These are phyloP conservation scores for Pinus albicaulis DNA, from an alignment of 75 land plant genomes.

Conservation along the genomic window DNA sequence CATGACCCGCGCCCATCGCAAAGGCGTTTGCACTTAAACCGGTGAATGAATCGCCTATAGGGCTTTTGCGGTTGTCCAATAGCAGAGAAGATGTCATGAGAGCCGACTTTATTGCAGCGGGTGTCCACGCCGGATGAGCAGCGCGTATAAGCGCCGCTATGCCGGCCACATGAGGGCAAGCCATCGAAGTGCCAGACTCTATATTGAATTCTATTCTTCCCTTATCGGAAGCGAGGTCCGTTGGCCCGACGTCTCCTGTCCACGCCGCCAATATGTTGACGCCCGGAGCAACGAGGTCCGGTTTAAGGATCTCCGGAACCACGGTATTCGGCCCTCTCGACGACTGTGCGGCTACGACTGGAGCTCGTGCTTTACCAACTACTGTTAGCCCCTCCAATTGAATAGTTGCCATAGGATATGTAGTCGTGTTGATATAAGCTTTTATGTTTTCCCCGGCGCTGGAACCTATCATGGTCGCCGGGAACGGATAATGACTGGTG, in stretches of 20 bases:
- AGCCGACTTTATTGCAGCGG: constrained; percentile 32
- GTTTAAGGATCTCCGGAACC: constrained; percentile 41
- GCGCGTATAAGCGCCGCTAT: constrained; percentile 24
- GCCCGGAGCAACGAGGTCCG: constrained; percentile 51
- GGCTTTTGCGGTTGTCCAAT: constrained; percentile 4
- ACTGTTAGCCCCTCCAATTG: neutral
- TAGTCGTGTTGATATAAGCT: constrained; percentile 20
- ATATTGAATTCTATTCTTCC: constrained; percentile 21
- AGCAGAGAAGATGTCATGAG: constrained; percentile 22
- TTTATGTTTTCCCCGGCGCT: constrained; percentile 14
- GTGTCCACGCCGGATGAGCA: constrained; percentile 26
- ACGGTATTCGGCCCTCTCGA: constrained; percentile 38
- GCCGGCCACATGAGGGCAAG: constrained; percentile 34
- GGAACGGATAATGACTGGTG: neutral
- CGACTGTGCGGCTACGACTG: constrained; percentile 62
- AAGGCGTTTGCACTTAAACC: constrained; percentile 13
- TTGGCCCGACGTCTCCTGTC: no score
- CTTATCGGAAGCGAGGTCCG: neutral
- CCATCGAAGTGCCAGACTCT: constrained; percentile 54
- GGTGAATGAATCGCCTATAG: neutral
- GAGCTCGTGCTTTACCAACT: constrained; percentile 21
- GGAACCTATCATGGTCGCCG: constrained; percentile 11
- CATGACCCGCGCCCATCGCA: constrained; percentile 18
- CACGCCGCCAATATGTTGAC: constrained; percentile 42
- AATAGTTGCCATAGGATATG: neutral